phyloP scores from a whole-genome alignment of 2,329 filamentous ascomycete species.

The Exophiala sideris region DNA sequence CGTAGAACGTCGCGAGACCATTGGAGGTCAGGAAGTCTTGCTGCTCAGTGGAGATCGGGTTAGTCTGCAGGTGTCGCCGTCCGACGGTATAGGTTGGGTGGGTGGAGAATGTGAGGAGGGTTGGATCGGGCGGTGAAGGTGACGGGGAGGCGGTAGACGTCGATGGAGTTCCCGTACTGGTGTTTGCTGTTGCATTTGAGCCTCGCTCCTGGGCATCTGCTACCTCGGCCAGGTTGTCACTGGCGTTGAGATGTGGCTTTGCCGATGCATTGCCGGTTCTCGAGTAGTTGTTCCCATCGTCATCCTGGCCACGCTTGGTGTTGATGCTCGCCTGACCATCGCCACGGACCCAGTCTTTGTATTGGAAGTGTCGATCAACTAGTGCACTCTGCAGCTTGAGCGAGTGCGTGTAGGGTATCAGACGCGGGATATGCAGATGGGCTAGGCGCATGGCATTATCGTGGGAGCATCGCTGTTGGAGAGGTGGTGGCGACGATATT shows the following conservation, averaged over 20 bases:
- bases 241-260: background rate
- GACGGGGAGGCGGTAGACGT: constrained; percentile 18
- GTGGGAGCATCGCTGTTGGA: background rate
- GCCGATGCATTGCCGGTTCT: background rate
- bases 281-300: background rate
- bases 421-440: constrained; percentile 57
- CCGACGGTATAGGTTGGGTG: constrained; percentile 85
- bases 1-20: constrained; percentile 53
- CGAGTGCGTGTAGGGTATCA: constrained; percentile 55
- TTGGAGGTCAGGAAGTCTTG: constrained; percentile 37
- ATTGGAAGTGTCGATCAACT: constrained; percentile 22
- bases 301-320: background rate
- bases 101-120: constrained; percentile 78
- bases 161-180: constrained; percentile 4
- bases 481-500: background rate
- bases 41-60: constrained; percentile 33
- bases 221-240: background rate
- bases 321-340: background rate
- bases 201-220: background rate
- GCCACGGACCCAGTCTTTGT: constrained; percentile 19
- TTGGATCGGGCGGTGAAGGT: constrained; percentile 56
- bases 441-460: constrained; percentile 19
- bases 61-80: constrained; percentile 63
- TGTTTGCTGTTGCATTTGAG: background rate
- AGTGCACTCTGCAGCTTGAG: constrained; percentile 56